These are phyloP conservation scores for Acer negundo DNA, from an alignment of 345 rosid genomes.

Conservation along the genomic window DNA sequence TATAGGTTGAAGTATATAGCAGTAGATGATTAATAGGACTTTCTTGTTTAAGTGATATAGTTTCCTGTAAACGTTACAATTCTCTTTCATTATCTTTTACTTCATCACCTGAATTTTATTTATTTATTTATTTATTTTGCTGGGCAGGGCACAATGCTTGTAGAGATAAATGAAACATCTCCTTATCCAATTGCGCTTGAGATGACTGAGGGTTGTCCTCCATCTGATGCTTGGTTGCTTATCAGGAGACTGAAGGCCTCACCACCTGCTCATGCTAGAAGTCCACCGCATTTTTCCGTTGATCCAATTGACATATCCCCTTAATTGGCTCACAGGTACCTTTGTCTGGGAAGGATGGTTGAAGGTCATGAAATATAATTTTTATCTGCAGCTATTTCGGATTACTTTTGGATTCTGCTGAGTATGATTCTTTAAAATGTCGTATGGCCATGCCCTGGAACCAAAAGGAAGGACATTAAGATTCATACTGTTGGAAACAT, in stretches of 20 bases:
- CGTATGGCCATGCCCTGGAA: background rate
- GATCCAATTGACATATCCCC: constrained; percentile 50
- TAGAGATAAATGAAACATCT: constrained; percentile 60
- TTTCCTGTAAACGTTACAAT: background rate
- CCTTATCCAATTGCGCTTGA: constrained; percentile 67
- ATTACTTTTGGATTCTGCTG: background rate
- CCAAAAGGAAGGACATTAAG: background rate
- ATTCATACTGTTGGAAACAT: background rate
- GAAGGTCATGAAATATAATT: background rate
- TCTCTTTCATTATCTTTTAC: background rate
- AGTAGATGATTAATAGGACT: background rate
- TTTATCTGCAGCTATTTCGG: background rate
- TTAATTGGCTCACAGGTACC: constrained; percentile 24
- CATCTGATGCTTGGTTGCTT: constrained; percentile 77
- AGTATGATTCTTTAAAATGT: background rate
- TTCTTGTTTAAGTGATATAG: constrained; percentile 8
- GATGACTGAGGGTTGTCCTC: constrained; percentile 69
- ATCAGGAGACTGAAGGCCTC: constrained; percentile 53
- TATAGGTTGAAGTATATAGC: background rate
- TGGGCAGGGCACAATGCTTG: constrained; percentile 71
- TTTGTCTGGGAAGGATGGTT: background rate
- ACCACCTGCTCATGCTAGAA: constrained; percentile 19
- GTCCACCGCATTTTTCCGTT: constrained; percentile 14
- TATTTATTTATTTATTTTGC: constrained; percentile 17
- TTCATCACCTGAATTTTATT: background rate